Evolutionary conservation across 2,329 filamentous ascomycete genomes (phyloP), one percentile per base, ranked within the genome.

Genomic region (Fusarium irregulare): DNA sequence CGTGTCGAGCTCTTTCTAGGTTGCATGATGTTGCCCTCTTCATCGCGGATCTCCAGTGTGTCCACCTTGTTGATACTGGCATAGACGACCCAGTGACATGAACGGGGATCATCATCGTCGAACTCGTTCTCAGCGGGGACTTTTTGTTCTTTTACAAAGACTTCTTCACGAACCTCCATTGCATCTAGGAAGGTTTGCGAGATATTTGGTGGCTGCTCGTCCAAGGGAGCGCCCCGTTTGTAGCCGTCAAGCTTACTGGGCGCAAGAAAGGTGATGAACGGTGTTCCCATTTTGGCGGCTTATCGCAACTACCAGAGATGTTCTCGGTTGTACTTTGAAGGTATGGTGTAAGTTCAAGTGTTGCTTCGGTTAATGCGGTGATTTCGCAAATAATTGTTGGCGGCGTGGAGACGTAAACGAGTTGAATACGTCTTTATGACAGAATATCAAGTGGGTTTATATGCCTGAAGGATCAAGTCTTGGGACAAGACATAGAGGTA

Each of bases 31-130:
- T 80, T 78, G 60, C 80, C 82, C n/a, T 75, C 73, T 7, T 81
- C 78, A 73, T 87, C 82, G 28, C 79, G 81, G 46, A 81, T 73
- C 76, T 85, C 83, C 7, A 78, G 76, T 62, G 80, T 79, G 46
- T 81, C 79, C 6, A 78, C 80, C 50, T 80, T 82, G 56, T 86
- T 86, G 59, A 91, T 85, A 18, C 86, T 89, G 49, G 89, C 88
- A 79, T 97, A 97, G n/a, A 91, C 84, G 30, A 97, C 91, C 92
- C 93, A 97, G 80, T 98, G 94, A 81, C 91, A 95, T 72, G 89
- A 91, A 37, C 92, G 87, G 2, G 86, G 72, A 78, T 98, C 95
- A 77, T 98, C 93, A 2, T 85, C 82, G 82, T 98, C 95, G 70
- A 93, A 86, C 79, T 98, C 94, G 70, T 89, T 88, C 40, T 91